phyloP scores from a whole-genome alignment of 2,329 filamentous ascomycete genomes.

The Ilyonectria sp. region DNA sequence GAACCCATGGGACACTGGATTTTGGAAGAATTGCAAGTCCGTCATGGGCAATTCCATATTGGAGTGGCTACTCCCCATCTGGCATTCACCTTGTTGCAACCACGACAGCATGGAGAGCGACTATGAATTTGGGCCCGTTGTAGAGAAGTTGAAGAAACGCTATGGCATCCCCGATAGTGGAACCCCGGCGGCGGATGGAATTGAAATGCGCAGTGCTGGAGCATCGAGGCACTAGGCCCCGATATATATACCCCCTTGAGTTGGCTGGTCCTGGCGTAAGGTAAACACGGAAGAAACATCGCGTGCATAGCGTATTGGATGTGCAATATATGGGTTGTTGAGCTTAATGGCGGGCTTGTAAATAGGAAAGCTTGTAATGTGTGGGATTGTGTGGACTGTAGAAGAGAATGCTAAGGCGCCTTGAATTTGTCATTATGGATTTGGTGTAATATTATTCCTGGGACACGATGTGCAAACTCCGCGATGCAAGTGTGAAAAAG shows the following conservation, averaged over 20 bases:
- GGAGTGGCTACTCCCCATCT: conserved; percentile 88
- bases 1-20: conserved; percentile 88
- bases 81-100: conserved; percentile 79
- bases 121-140: conserved; percentile 76
- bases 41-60: conserved; percentile 81
- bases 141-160: conserved; percentile 68
- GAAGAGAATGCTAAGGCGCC: neutral
- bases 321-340: neutral
- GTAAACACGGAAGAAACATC: neutral
- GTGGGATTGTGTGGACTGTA: neutral
- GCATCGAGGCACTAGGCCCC: conserved; percentile 19
- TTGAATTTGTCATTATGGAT: neutral
- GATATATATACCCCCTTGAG: conserved; percentile 40
- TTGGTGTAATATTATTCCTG: neutral
- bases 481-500: neutral
- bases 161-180: conserved; percentile 43
- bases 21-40: conserved; percentile 78
- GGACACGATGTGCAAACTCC: neutral
- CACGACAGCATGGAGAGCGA: conserved; percentile 77
- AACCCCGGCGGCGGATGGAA: conserved; percentile 31
- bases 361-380: neutral
- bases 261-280: conserved; percentile 5
- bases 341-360: neutral
- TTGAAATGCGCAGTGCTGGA: conserved; percentile 37
- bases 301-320: conserved; percentile 3